Evolutionary conservation across 1,139 yeast genomes (phyloP).

Genomic region (Suzukiozyma palmioleophila): DNA sequence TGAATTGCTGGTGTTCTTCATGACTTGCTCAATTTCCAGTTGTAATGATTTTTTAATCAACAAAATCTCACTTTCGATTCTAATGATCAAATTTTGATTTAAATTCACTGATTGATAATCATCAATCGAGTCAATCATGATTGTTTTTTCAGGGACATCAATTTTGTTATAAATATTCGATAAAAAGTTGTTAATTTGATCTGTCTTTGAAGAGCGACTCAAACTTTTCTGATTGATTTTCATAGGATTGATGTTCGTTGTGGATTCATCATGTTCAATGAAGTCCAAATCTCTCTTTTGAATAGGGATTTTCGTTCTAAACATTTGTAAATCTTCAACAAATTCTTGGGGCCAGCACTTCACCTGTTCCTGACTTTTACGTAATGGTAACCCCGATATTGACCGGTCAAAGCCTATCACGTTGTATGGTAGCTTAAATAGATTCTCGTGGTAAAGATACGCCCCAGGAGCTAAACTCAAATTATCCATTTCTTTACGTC

Average conservation of each 20-base stretch:
- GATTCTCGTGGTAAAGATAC: constrained; percentile 25
- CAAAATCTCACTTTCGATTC: constrained; percentile 31
- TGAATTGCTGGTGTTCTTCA: constrained; percentile 17
- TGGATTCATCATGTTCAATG: constrained; percentile 22
- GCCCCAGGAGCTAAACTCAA: constrained; percentile 26
- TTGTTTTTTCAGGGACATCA: constrained; percentile 25
- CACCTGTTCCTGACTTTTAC: constrained; percentile 16
- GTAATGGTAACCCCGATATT: constrained; percentile 37
- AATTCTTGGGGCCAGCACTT: constrained; percentile 35
- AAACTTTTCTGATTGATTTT: constrained; percentile 6
- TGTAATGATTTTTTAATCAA: constrained; percentile 27
- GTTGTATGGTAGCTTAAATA: constrained; percentile 35
- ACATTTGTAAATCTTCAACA: constrained; percentile 36
- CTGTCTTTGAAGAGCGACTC: constrained; percentile 1
- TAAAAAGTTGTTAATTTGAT: constrained; percentile 3
- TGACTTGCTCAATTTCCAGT: constrained; percentile 26
- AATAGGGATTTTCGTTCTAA: constrained; percentile 26
- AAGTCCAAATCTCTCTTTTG: constrained; percentile 40
- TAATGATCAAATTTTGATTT: constrained; percentile 15
- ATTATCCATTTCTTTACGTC: constrained; percentile 32
- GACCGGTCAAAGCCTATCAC: constrained; percentile 43
- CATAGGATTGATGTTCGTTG: constrained; percentile 19
- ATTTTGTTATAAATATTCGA: constrained; percentile 17
- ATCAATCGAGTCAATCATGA: constrained; percentile 25
- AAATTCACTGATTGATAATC: constrained; percentile 29